phyloP scores from a whole-genome alignment of 352 stramenopile genomes.

The Phytophthora fragariaefolia region DNA sequence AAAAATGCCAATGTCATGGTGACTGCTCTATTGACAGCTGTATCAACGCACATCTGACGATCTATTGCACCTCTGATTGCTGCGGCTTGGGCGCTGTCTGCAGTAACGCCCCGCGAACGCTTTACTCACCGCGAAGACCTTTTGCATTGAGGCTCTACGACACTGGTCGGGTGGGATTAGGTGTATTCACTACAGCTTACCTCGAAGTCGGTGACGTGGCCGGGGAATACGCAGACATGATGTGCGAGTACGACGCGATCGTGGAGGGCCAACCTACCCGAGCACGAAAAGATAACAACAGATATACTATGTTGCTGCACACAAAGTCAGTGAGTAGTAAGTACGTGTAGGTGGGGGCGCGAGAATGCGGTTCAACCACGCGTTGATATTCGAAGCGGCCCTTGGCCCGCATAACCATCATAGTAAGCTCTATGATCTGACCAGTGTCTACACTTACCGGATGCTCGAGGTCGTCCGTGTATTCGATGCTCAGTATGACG shows the following conservation, averaged over 20 bases:
- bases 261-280: neutral
- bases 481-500: no score
- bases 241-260: constrained; percentile 1
- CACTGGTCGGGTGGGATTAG: neutral
- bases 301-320: constrained; percentile 10
- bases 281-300: constrained; percentile 5
- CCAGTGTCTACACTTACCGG: no score
- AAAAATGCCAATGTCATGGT: no score
- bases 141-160: constrained; percentile 3
- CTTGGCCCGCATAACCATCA: no score
- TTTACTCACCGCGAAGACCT: no score
- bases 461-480: no score
- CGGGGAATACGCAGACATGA: neutral
- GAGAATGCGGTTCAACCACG: neutral
- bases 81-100: constrained; percentile 6
- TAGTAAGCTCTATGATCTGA: no score
- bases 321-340: neutral
- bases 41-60: no score
- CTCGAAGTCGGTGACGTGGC: constrained; percentile 5
- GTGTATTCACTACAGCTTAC: neutral
- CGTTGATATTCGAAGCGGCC: no score
- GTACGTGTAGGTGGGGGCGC: constrained; percentile 14
- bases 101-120: constrained; percentile 10
- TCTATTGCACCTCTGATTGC: constrained; percentile 2
- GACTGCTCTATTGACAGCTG: no score